These are phyloP conservation scores for Dictyostelium capitatum DNA, from an alignment of 78 protist genomes.

Conservation along the genomic window DNA sequence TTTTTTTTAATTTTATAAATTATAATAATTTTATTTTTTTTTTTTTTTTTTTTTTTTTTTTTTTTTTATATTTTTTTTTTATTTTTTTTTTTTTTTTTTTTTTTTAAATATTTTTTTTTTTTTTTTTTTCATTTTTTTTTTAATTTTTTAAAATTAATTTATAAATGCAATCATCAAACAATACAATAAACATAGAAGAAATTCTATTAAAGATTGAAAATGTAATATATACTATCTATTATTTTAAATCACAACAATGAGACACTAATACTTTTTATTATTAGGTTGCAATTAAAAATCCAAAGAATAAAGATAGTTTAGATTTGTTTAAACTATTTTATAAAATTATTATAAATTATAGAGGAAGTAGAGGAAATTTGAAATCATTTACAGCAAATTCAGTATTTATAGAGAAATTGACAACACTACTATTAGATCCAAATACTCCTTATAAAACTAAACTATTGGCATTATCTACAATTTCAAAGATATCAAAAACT, in stretches of 20 bases:
- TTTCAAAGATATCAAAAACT: conserved; percentile 53
- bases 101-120: neutral
- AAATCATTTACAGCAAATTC: conserved; percentile 35
- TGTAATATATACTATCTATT: neutral
- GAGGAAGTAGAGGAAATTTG: neutral
- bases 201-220: conserved; percentile 1
- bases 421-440: conserved; percentile 42
- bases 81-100: neutral
- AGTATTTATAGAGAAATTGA: conserved; percentile 41
- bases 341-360: conserved; percentile 39
- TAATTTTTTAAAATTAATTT: no score
- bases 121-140: neutral
- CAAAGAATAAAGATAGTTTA: conserved; percentile 45
- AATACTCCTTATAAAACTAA: conserved; percentile 62
- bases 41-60: no score
- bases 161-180: neutral
- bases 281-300: conserved; percentile 47
- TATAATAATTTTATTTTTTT: no score
- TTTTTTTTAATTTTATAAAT: no score
- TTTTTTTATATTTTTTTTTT: no score
- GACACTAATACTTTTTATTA: neutral
- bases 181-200: neutral
- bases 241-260: neutral
- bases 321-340: conserved; percentile 38
- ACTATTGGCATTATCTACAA: conserved; percentile 37